These are phyloP conservation scores for Microcera coccophila DNA, from an alignment of 2,329 filamentous ascomycete species.

Conservation along the genomic window DNA sequence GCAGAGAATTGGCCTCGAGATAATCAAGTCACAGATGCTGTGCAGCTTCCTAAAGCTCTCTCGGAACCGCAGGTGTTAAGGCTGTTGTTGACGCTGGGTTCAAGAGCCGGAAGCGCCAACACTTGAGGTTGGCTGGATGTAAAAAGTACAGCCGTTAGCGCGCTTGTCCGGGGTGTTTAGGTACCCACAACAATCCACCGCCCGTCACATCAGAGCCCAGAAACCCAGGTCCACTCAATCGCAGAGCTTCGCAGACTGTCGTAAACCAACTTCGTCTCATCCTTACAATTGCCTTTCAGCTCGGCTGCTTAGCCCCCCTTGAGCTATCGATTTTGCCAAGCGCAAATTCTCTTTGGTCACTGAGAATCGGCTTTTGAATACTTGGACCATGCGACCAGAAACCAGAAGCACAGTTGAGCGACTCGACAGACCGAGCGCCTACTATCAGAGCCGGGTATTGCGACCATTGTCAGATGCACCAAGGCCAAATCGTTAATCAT, in stretches of 20 bases:
- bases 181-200: not conserved
- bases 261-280: not conserved
- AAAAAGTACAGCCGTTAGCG: not conserved
- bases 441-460: slow-evolving; percentile 77
- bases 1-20: slow-evolving; percentile 19
- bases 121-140: slow-evolving; percentile 7
- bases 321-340: no score
- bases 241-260: slow-evolving; percentile 9
- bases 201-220: not conserved
- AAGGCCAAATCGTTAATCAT: slow-evolving; percentile 6
- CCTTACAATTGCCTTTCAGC: no score
- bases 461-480: slow-evolving; percentile 1
- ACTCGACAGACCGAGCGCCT: slow-evolving; percentile 90
- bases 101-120: slow-evolving; percentile 5
- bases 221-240: slow-evolving; percentile 5
- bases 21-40: not conserved
- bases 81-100: not conserved
- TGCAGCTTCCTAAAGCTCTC: slow-evolving; percentile 15
- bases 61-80: slow-evolving; percentile 5
- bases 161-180: not conserved
- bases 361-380: no score
- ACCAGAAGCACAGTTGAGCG: slow-evolving; percentile 76
- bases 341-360: no score
- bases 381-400: slow-evolving; percentile 42
- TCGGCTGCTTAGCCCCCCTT: no score